Evolutionary conservation across 1,284 basidiomycete genomes (phyloP), one percentile per base, ranked within the genome.

Genomic region (Cystobasidiaceae sp.): DNA sequence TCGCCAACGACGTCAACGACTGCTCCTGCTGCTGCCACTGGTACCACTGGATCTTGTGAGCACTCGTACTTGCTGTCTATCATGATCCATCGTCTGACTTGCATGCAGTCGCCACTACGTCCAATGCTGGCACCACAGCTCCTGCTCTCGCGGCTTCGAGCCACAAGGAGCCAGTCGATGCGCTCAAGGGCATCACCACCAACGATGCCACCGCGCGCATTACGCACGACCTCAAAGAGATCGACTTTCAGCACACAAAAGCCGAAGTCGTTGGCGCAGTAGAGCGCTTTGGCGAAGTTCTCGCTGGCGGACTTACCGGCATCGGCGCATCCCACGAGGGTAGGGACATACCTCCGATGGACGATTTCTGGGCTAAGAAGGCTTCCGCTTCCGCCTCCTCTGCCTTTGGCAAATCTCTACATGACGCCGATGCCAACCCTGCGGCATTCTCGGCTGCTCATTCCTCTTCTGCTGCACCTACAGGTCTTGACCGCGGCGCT

Each of bases 211-310:
- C 49, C 6, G 37, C 21, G 39, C 32, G 43, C 41, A 64, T 64
- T 25, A 55, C 61, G 11, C 32, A 55, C 30, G 61, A 64, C 6
- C 41, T 64, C 32, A 52, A 32, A 21, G 44, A 39, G n/a, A 52
- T 64, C 33, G 61, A 64, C 32, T 44, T 64, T 25, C 39, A 64
- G 17, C 61, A 64, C 43, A 64, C 61, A 11, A 64, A 64, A 23
- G 28, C n/a, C 19, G 61, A 64, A 25, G 52, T 64, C 23, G 48
- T 50, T 3, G 27, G 49, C 34, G 51, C 52, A 17, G 61, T 64
- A 21, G 61, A 64, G 52, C 39, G 34, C 23, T 41, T 64, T 33
- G 61, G 61, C 33, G 61, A 44, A 15, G 52, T 45, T 23, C 55
- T 64, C 28, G 52, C 61, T 23, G 52, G 51, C 15, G 52, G 46